Conservation (phyloP, 257 asterid genomes). For the Nicotiana attenuata region DNA sequence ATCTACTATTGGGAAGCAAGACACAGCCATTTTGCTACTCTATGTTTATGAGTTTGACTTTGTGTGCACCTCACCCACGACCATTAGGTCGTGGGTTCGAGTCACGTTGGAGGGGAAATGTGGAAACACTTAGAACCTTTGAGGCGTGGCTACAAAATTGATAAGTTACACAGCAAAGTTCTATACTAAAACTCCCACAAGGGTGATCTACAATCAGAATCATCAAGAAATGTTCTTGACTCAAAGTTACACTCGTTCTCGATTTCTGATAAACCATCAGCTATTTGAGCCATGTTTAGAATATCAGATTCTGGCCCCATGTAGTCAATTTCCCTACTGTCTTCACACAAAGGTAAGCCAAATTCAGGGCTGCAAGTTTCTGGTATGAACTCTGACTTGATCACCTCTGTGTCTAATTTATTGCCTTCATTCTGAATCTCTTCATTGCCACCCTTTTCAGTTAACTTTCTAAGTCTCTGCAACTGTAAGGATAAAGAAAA, state of each 20-base stretch:
- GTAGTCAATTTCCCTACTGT: conserved; percentile 23
- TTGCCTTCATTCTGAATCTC: conserved; percentile 23
- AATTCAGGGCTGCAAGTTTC: conserved; percentile 21
- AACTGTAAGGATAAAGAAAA: conserved; percentile 32
- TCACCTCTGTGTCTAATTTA: conserved; percentile 23
- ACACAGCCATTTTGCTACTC: no score
- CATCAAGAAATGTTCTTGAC: conserved; percentile 36
- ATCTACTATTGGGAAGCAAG: no score
- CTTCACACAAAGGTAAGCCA: conserved; percentile 24
- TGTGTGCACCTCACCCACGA: no score
- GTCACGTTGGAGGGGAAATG: no score
- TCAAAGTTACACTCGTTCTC: conserved; percentile 43
- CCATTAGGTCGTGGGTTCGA: no score
- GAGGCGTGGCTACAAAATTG: no score
- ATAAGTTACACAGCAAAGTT: no score
- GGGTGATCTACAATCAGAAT: conserved; percentile 24
- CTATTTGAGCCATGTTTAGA: conserved; percentile 31
- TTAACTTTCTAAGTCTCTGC: conserved; percentile 43
- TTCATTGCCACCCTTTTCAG: conserved; percentile 15
- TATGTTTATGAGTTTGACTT: no score
- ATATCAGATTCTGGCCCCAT: conserved; percentile 29
- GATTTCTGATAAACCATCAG: conserved; percentile 31
- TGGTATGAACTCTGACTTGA: conserved; percentile 12
- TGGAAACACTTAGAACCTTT: no score
- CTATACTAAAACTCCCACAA: conserved; percentile 31